phyloP scores from a whole-genome alignment of 495 filamentous ascomycete genomes.

The Chaetomium tenue region DNA sequence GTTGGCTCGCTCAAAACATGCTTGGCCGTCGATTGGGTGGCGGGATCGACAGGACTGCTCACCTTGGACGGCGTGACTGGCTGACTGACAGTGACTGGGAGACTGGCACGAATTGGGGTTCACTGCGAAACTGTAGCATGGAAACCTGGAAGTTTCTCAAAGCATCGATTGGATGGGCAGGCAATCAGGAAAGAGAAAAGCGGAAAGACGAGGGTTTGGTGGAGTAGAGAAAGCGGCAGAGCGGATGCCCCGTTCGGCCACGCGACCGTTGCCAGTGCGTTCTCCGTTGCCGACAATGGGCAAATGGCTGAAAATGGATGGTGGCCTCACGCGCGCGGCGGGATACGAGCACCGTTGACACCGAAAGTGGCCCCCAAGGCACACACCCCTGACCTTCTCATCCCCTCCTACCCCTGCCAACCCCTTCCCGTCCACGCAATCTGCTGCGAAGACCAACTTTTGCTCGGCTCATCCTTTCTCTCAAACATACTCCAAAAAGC shows the following conservation, averaged over 20 bases:
- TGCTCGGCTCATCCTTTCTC: slow-evolving; percentile 9
- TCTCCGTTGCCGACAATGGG: slow-evolving; percentile 10
- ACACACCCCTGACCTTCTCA: neutral
- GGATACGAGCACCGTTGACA: slow-evolving; percentile 9
- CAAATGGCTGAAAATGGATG: neutral
- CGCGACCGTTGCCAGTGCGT: slow-evolving; percentile 1
- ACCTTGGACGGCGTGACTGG: slow-evolving; percentile 1
- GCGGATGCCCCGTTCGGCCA: slow-evolving; percentile 4
- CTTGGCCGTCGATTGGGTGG: neutral
- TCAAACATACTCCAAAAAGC: slow-evolving; percentile 8
- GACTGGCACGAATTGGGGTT: neutral
- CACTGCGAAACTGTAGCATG: neutral
- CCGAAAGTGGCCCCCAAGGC: neutral
- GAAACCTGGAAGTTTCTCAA: neutral
- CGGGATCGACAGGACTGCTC: slow-evolving; percentile 4
- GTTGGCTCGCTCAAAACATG: neutral
- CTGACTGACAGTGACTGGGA: no score
- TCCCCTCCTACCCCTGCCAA: slow-evolving; percentile 7
- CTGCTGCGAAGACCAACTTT: slow-evolving; percentile 12
- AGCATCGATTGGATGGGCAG: neutral
- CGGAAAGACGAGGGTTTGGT: neutral
- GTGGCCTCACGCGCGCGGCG: slow-evolving; percentile 12
- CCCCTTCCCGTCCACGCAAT: slow-evolving; percentile 6
- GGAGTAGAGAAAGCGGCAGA: neutral
- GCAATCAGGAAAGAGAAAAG: neutral